Evolutionary conservation across 176 grass and related monocot genomes (phyloP).

Genomic region (Musa schizocarpa): DNA sequence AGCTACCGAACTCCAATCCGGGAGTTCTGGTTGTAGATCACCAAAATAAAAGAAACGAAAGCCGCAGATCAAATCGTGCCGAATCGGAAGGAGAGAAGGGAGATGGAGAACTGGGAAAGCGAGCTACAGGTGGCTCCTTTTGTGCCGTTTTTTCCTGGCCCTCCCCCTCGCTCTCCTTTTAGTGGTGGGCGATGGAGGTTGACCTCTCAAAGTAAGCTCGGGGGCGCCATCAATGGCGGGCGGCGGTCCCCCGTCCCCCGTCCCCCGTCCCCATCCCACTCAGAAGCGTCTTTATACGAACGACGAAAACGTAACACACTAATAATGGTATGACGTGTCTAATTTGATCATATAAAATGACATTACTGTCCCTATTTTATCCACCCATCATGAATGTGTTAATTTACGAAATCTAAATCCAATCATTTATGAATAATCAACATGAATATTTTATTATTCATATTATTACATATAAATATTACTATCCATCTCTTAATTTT

Average conservation of each 20-base stretch:
- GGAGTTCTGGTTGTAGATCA: neutral
- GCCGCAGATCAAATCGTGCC: neutral
- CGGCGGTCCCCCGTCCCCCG: neutral
- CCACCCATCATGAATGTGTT: too few species aligned
- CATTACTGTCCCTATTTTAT: too few species aligned
- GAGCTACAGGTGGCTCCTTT: neutral
- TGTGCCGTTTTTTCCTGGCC: neutral
- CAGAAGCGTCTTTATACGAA: neutral
- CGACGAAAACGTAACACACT: neutral
- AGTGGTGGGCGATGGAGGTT: neutral
- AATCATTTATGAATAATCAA: too few species aligned
- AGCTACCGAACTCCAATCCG: neutral
- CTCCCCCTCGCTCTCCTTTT: neutral
- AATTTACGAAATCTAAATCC: too few species aligned
- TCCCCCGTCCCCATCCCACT: neutral
- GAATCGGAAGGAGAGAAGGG: neutral
- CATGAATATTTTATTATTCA: too few species aligned
- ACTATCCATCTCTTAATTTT: too few species aligned
- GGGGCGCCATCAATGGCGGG: neutral
- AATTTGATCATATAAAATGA: too few species aligned
- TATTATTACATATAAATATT: too few species aligned
- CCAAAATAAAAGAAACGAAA: neutral
- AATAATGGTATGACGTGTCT: too few species aligned
- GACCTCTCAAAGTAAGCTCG: neutral
- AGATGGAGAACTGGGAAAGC: neutral